A percentile compares a stretch with the other conserved stretches of the same genome.
Evolutionary conservation across 805 yeast species (phyloP).

Genomic region (Saccharomyces jurei): DNA sequence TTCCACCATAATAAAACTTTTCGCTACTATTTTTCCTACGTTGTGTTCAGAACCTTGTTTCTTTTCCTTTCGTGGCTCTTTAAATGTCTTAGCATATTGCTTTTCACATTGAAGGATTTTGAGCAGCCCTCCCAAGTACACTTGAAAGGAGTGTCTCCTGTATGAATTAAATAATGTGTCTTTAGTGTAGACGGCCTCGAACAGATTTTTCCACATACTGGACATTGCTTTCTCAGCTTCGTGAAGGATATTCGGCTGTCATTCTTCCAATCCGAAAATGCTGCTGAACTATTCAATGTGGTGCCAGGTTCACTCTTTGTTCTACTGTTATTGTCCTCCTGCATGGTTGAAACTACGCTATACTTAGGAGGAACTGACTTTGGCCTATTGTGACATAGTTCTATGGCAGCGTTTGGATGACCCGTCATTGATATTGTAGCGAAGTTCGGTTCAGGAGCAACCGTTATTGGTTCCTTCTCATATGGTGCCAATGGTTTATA

Average conservation of each 20-base stretch:
- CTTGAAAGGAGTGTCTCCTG: conserved; percentile 68
- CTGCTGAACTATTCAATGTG: not conserved
- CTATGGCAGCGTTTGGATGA: not conserved
- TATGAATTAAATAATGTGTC: conserved; percentile 73
- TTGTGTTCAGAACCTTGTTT: conserved; percentile 5
- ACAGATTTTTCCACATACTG: conserved; percentile 64
- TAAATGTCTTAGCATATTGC: conserved; percentile 75
- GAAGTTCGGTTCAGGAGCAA: not conserved
- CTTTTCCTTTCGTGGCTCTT: conserved; percentile 47
- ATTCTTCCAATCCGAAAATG: conserved; percentile 1
- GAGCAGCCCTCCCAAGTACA: conserved; percentile 62
- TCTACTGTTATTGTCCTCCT: not conserved
- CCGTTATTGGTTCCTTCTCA: not conserved
- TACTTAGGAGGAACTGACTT: not conserved
- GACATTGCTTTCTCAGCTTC: conserved; percentile 33
- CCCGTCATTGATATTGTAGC: not conserved
- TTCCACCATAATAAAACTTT: not conserved
- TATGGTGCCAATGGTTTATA: not conserved
- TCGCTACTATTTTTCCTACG: not conserved
- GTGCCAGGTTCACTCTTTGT: not conserved
- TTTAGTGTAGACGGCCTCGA: conserved; percentile 76
- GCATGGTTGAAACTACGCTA: not conserved
- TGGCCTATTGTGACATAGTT: not conserved
- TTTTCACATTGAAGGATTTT: conserved; percentile 62
- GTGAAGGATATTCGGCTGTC: not conserved